phyloP scores from a whole-genome alignment of 352 stramenopile species.

The Blastocystis hominis region DNA sequence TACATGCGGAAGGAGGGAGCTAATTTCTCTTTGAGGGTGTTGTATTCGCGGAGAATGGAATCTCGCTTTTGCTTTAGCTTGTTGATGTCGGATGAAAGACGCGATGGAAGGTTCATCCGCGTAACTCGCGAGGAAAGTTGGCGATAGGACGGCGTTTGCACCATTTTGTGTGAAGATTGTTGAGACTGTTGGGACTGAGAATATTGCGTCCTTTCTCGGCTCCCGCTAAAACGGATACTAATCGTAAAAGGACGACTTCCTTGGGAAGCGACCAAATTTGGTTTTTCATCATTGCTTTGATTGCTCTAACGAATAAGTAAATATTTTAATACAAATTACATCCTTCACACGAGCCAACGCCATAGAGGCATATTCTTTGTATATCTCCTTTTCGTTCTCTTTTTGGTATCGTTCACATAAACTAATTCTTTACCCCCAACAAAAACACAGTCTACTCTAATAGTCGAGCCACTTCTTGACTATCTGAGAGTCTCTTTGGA shows the following conservation, averaged over 20 bases:
- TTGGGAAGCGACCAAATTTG: slow-evolving; percentile 9
- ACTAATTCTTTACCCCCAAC: neutral
- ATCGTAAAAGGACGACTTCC: slow-evolving; percentile 36
- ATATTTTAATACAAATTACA: neutral
- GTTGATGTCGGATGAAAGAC: neutral
- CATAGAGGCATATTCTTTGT: slow-evolving; percentile 37
- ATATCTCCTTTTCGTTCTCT: slow-evolving; percentile 26
- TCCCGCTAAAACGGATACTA: slow-evolving; percentile 33
- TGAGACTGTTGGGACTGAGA: neutral
- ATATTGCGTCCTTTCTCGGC: neutral
- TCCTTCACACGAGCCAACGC: slow-evolving; percentile 30
- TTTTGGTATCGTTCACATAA: slow-evolving; percentile 37
- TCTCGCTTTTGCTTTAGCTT: slow-evolving; percentile 38
- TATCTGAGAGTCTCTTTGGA: slow-evolving; percentile 44
- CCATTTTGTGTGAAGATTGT: neutral
- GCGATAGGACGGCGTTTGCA: slow-evolving; percentile 11
- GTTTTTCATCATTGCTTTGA: neutral
- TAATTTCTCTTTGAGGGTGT: neutral
- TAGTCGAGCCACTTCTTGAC: slow-evolving; percentile 27
- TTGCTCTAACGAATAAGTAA: neutral
- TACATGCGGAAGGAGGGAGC: slow-evolving; percentile 1
- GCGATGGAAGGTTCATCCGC: neutral
- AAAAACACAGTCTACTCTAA: neutral
- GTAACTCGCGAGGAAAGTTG: neutral
- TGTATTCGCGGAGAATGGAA: neutral